Percentiles rank a stretch among this genome's conserved stretches.
phyloP scores from a whole-genome alignment of 495 filamentous ascomycete genomes.

The Apiosordaria backusii region DNA sequence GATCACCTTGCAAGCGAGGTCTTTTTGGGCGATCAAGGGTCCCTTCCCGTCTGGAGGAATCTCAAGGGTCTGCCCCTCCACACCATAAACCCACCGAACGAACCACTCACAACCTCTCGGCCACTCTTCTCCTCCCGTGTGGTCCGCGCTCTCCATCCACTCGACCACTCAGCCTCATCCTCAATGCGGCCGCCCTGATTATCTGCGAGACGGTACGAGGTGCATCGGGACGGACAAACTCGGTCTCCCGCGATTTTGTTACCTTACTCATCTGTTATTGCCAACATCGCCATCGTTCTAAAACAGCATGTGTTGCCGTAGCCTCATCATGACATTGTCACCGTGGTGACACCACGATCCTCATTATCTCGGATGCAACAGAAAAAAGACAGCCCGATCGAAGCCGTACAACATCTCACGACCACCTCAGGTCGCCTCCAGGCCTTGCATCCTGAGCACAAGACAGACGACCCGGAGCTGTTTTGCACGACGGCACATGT shows the following conservation, averaged over 20 bases:
- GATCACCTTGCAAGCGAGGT: neutral
- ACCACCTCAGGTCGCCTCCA: neutral
- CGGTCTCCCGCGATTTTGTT: neutral
- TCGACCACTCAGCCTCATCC: neutral
- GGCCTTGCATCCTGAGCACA: neutral
- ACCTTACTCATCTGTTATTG: neutral
- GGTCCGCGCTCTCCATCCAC: neutral
- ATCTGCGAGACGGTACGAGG: neutral
- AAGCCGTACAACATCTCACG: neutral
- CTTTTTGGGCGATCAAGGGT: neutral
- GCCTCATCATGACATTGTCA: neutral
- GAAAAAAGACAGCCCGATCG: neutral
- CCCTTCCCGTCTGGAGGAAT: neutral
- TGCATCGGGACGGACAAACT: neutral
- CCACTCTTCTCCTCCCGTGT: neutral
- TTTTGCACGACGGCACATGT: neutral
- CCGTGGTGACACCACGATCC: neutral
- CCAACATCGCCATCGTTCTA: too few species aligned
- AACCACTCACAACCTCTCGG: neutral
- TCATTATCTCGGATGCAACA: conserved; percentile 1
- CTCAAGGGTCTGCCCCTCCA: neutral
- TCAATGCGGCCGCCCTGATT: neutral
- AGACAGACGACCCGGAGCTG: neutral
- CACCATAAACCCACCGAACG: neutral
- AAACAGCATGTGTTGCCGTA: too few species aligned